A percentile compares a stretch with the other conserved stretches of the same genome.
Conservation (phyloP, 257 asterid genomes). For the Solanum sparsipilum region DNA sequence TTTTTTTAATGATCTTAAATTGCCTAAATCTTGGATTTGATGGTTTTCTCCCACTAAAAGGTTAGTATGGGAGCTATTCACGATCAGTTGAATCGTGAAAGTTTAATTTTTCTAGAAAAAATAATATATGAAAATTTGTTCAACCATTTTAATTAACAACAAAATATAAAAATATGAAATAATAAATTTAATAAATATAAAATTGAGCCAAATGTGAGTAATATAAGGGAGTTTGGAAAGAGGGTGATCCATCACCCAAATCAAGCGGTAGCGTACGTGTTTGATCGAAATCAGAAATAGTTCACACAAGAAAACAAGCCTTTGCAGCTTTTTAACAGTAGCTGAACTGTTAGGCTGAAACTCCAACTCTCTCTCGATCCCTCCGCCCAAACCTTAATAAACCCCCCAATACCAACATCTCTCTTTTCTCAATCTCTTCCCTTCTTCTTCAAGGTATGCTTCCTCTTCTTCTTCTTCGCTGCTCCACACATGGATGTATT, state of each 20-base stretch:
- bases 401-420: not conserved
- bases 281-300: constrained; percentile 1
- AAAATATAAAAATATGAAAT: too few relatives aligned
- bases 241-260: not conserved
- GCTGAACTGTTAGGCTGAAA: constrained; percentile 5
- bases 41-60: too few relatives aligned
- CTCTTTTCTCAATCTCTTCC: not conserved
- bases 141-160: too few relatives aligned
- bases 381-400: constrained; percentile 10
- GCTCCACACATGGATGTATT: not conserved
- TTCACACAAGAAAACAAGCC: not conserved
- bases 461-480: not conserved
- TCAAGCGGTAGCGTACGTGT: not conserved
- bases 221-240: not conserved
- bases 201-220: not conserved
- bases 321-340: not conserved
- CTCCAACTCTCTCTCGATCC: constrained; percentile 13
- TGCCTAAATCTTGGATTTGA: too few relatives aligned
- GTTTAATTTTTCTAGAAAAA: too few relatives aligned
- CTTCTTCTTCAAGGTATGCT: not conserved
- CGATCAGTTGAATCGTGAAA: too few relatives aligned
- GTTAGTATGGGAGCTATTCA: too few relatives aligned
- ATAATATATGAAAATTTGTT: too few relatives aligned
- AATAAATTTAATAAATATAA: too few relatives aligned
- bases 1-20: too few relatives aligned